Percentiles rank a stretch among this genome's conserved stretches.
phyloP scores from a whole-genome alignment of 2,329 filamentous ascomycete species.

The Pyrenochaeta sp. region DNA sequence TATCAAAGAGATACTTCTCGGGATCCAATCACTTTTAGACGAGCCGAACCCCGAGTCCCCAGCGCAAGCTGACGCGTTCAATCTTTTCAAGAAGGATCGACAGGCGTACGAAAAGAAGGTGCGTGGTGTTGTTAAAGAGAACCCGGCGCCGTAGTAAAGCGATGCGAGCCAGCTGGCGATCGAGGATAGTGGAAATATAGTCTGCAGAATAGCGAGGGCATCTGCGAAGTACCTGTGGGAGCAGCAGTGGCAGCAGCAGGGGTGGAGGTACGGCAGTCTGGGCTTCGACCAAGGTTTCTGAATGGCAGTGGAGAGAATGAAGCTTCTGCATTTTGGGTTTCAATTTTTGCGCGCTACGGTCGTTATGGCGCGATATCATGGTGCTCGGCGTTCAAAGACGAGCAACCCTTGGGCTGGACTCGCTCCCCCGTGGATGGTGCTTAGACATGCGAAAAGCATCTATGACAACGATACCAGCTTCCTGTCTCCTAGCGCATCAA shows the following conservation, averaged over 20 bases:
- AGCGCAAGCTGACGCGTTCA: slow-evolving; percentile 96
- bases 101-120: slow-evolving; percentile 89
- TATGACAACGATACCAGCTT: not conserved
- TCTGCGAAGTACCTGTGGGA: not conserved
- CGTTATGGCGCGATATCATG: slow-evolving; percentile 4
- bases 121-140: slow-evolving; percentile 85
- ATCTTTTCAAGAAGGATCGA: slow-evolving; percentile 91
- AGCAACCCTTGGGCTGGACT: not conserved
- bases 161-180: not conserved
- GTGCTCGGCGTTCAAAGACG: not conserved
- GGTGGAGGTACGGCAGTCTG: not conserved
- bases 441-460: not conserved
- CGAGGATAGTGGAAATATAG: not conserved
- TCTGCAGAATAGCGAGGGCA: not conserved
- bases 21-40: slow-evolving; percentile 94
- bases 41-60: slow-evolving; percentile 97
- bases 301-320: not conserved
- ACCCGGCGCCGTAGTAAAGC: slow-evolving; percentile 71
- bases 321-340: not conserved
- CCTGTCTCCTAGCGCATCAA: not conserved
- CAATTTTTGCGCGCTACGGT: not conserved
- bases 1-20: slow-evolving; percentile 95
- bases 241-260: not conserved
- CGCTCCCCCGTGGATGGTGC: not conserved
- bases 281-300: not conserved